Evolutionary conservation across 345 rosid genomes (phyloP), one percentile per base, ranked within the genome.

Genomic region (Moricandia moricandioides): DNA sequence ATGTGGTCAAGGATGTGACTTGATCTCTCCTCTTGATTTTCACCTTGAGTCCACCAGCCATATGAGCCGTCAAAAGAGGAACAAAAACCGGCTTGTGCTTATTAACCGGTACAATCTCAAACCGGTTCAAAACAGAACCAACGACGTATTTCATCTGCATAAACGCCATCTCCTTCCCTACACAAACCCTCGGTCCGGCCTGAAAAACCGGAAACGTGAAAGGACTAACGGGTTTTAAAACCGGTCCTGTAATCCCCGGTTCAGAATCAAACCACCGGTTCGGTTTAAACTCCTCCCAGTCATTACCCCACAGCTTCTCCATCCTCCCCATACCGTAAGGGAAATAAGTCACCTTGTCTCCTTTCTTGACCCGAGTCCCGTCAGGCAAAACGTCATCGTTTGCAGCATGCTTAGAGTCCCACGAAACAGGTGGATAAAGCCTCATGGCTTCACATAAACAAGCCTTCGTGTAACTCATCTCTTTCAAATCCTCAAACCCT

Each of bases 271-370:
- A 75, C 89, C 90, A 88, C n/a, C 92, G 81, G 54, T 83, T 79
- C 10, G 96, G 92, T 77, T 82, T 82, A 33, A 91, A 91, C 56
- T 88, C 88, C n/a, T 77, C 56, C 56, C 80, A 75, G 78, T 91
- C 87, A 8, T 80, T 45, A 0, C 95, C 95, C 97, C 95, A 91
- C 17, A 91, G 49, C 7, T 13, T 74, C 76, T 83, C 81, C 92
- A 89, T 87, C 68, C 95, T 86, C 40, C 91, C 97, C 95, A 91
- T 87, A 11, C 89, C 86, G 16, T 89, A 86, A 0, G 88, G 83
- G 11, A 82, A 82, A 39, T 86, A 87, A 7, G 93, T 78, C 14
- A 89, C 84, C 14, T 86, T 84, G 43, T 82, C 88, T 8, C 89
- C 87, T 33, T 33, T 80, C 49, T 62, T 21, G 0, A 91, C 86